Percentiles rank a stretch among this genome's conserved stretches.
Evolutionary conservation across 805 yeast species (phyloP).

Genomic region (Schwanniomyces occidentalis): DNA sequence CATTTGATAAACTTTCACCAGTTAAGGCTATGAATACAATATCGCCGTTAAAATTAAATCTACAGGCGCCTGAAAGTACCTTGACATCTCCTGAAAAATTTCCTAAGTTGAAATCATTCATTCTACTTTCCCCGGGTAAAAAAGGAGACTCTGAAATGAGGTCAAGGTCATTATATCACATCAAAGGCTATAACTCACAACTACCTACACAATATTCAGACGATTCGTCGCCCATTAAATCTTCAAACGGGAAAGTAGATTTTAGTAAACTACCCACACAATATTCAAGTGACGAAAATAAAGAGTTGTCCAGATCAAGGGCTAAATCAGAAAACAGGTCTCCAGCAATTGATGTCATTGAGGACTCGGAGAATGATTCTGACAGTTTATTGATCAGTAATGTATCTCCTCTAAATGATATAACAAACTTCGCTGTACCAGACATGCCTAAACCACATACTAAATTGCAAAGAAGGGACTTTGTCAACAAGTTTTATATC

Average conservation of each 20-base stretch:
- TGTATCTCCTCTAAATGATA: slow-evolving; percentile 10
- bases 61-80: too few species aligned
- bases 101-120: too few species aligned
- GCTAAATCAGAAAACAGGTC: slow-evolving; percentile 2
- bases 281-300: slow-evolving; percentile 22
- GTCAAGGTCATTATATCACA: not conserved
- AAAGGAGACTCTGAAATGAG: not conserved
- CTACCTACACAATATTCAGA: slow-evolving; percentile 9
- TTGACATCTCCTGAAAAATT: too few species aligned
- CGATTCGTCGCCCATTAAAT: slow-evolving; percentile 7
- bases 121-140: too few species aligned
- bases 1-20: too few species aligned
- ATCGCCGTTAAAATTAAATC: too few species aligned
- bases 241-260: too few species aligned
- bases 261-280: slow-evolving; percentile 26
- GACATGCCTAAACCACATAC: slow-evolving; percentile 16
- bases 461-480: slow-evolving; percentile 34
- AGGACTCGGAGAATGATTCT: slow-evolving; percentile 11
- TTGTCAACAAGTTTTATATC: slow-evolving; percentile 24
- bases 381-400: slow-evolving; percentile 1
- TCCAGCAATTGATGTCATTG: slow-evolving; percentile 9
- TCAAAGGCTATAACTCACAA: slow-evolving; percentile 5
- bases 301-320: not conserved
- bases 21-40: too few species aligned
- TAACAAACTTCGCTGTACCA: slow-evolving; percentile 4